Percentiles rank a stretch among this genome's conserved stretches.
Conservation (phyloP, 305 asterid species). For the Striga hermonthica region DNA sequence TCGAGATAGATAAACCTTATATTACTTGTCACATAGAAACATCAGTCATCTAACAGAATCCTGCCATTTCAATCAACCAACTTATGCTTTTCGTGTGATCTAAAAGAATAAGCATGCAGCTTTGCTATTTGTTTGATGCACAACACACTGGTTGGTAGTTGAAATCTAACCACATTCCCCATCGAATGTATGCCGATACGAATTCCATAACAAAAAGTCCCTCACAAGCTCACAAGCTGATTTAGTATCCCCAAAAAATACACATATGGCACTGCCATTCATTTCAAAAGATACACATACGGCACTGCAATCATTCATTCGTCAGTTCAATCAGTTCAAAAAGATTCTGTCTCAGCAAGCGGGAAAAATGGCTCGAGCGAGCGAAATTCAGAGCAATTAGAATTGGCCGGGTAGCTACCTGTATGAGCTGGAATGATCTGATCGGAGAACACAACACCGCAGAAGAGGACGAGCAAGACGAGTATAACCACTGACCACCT, state of each 20-base stretch:
- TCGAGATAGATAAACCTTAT: background rate
- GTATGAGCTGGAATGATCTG: slow-evolving; percentile 51
- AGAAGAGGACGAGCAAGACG: slow-evolving; percentile 24
- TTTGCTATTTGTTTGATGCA: background rate
- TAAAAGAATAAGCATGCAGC: slow-evolving; percentile 4
- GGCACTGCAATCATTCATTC: slow-evolving; percentile 1
- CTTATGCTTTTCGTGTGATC: background rate
- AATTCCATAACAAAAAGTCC: slow-evolving; percentile 11
- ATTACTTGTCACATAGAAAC: background rate
- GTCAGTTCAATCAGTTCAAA: slow-evolving; percentile 10
- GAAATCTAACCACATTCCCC: slow-evolving; percentile 7
- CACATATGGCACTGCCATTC: slow-evolving; percentile 6
- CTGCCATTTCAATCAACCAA: background rate
- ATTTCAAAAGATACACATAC: slow-evolving; percentile 8
- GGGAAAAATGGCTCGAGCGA: background rate
- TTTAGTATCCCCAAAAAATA: slow-evolving; percentile 16
- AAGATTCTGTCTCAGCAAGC: slow-evolving; percentile 8
- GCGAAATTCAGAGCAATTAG: background rate
- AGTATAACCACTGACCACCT: slow-evolving; percentile 34
- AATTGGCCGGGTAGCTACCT: slow-evolving; percentile 32
- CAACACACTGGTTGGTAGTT: slow-evolving; percentile 5
- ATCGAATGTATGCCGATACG: background rate
- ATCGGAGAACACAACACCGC: slow-evolving; percentile 39
- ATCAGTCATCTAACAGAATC: background rate
- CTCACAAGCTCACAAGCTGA: slow-evolving; percentile 6